Evolutionary conservation across 768 basidiomycete species (phyloP).

Genomic region (Suillus hirtellus): DNA sequence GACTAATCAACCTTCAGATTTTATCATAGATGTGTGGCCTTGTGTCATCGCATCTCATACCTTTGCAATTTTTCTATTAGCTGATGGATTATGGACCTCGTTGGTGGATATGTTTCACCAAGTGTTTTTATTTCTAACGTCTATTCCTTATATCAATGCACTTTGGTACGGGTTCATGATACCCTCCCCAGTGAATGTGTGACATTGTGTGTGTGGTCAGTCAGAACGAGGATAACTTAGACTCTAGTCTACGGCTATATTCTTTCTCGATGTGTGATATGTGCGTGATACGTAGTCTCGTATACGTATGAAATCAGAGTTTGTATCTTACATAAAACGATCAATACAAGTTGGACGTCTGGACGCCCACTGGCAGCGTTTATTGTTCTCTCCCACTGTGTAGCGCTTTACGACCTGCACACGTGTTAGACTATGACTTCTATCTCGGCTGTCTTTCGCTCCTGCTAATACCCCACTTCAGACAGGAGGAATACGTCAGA

Average conservation of each 20-base stretch:
- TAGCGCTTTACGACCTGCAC: neutral
- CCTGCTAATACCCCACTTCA: neutral
- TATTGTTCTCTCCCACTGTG: neutral
- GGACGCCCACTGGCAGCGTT: no score
- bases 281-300: neutral
- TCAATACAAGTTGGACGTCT: no score
- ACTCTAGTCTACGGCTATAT: neutral
- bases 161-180: neutral
- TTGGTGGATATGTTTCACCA: constrained; percentile 3
- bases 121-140: constrained; percentile 29
- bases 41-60: constrained; percentile 34
- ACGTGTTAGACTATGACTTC: neutral
- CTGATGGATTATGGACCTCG: constrained; percentile 1
- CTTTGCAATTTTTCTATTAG: neutral
- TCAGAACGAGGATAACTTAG: neutral
- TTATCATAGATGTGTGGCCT: constrained; percentile 1
- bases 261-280: neutral
- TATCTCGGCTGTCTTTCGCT: neutral
- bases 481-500: neutral
- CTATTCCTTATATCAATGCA: constrained; percentile 14
- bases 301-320: neutral
- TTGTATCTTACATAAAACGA: neutral
- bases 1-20: neutral
- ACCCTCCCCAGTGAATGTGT: neutral
- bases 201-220: neutral